phyloP scores from a whole-genome alignment of 2,329 filamentous ascomycete species.

The Trichoderma gracile region DNA sequence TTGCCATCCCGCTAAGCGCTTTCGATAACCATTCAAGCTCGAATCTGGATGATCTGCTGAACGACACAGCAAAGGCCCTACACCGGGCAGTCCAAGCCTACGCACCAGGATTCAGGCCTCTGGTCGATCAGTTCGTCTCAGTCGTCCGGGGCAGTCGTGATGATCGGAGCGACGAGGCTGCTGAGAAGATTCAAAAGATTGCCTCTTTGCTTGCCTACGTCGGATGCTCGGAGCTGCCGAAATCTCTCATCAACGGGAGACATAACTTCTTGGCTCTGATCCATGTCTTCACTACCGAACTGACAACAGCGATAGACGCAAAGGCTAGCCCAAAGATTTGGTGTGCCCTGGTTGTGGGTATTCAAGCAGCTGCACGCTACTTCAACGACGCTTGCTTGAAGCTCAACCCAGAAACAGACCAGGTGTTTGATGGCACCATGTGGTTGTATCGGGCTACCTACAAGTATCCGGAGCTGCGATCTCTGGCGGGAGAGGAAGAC shows the following conservation, averaged over 20 bases:
- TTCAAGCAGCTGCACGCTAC: constrained; percentile 41
- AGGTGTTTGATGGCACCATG: constrained; percentile 27
- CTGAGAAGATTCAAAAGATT: constrained; percentile 39
- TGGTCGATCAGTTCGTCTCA: constrained; percentile 36
- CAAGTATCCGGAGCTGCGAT: constrained; percentile 36
- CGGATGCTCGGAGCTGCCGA: constrained; percentile 48
- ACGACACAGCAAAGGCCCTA: constrained; percentile 45
- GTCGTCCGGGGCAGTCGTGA: constrained; percentile 34
- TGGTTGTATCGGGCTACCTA: constrained; percentile 34
- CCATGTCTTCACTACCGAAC: constrained; percentile 39
- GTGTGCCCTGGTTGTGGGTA: constrained; percentile 42
- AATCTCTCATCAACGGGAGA: constrained; percentile 34
- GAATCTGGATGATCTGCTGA: constrained; percentile 42
- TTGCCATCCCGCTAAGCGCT: constrained; percentile 35
- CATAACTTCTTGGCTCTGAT: constrained; percentile 46
- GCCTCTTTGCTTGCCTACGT: constrained; percentile 51
- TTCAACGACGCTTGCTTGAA: constrained; percentile 46
- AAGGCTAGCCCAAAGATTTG: constrained; percentile 40
- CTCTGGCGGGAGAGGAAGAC: constrained; percentile 27
- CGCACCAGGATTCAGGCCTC: constrained; percentile 38
- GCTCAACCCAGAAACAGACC: constrained; percentile 30
- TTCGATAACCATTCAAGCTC: constrained; percentile 30
- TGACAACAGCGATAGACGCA: constrained; percentile 41
- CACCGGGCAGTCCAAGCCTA: constrained; percentile 43
- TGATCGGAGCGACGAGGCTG: constrained; percentile 29